Percentiles rank a stretch among this genome's conserved stretches.
Conservation (phyloP, 2,329 filamentous ascomycete species). For the Colletotrichum eleusines region DNA sequence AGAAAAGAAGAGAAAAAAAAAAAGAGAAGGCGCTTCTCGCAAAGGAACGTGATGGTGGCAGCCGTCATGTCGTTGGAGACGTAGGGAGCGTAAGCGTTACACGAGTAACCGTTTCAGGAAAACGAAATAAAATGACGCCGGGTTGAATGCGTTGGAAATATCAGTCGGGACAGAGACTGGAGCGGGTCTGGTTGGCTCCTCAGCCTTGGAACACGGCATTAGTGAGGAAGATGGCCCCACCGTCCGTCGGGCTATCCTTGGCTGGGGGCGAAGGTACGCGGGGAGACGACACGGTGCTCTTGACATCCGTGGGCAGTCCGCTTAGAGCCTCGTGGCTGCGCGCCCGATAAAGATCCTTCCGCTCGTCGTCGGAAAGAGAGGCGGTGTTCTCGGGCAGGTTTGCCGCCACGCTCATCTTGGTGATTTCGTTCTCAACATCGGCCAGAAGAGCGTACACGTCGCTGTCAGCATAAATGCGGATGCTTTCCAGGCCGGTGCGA, state of each 20-base stretch:
- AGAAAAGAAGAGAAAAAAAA: background rate
- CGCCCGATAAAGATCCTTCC: slow-evolving; percentile 59
- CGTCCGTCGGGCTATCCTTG: slow-evolving; percentile 35
- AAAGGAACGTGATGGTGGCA: slow-evolving; percentile 37
- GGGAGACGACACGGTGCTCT: slow-evolving; percentile 48
- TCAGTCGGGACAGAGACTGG: slow-evolving; percentile 5
- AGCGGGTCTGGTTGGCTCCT: slow-evolving; percentile 13
- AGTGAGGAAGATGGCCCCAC: slow-evolving; percentile 42
- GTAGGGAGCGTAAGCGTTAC: slow-evolving; percentile 37
- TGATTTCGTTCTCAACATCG: slow-evolving; percentile 74
- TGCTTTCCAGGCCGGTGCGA: slow-evolving; percentile 69
- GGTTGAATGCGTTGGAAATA: slow-evolving; percentile 16
- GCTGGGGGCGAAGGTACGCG: slow-evolving; percentile 44
- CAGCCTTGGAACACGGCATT: slow-evolving; percentile 43
- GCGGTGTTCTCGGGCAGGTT: slow-evolving; percentile 52
- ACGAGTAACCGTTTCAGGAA: slow-evolving; percentile 25
- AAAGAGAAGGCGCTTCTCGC: slow-evolving; percentile 29
- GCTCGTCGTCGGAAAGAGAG: slow-evolving; percentile 51
- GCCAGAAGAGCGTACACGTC: slow-evolving; percentile 75
- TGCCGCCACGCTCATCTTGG: slow-evolving; percentile 53
- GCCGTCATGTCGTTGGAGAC: slow-evolving; percentile 41
- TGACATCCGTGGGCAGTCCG: slow-evolving; percentile 47
- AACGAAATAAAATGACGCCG: slow-evolving; percentile 23
- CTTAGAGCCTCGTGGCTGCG: slow-evolving; percentile 65
- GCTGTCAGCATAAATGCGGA: slow-evolving; percentile 75